These are phyloP conservation scores for Balansia obtecta DNA, from an alignment of 2,329 filamentous ascomycete genomes.

Conservation along the genomic window DNA sequence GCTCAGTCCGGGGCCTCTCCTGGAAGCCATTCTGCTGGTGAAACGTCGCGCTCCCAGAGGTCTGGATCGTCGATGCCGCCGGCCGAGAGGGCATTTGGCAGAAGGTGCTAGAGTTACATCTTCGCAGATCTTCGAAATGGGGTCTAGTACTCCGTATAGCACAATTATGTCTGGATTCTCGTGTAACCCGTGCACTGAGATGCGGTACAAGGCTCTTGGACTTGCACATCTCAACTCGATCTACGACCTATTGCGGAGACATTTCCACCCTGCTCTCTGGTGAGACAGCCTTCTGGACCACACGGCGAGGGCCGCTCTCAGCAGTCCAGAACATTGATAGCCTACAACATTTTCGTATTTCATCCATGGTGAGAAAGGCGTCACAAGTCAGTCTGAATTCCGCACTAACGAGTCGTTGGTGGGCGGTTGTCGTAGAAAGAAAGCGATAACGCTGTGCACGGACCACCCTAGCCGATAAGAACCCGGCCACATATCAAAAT, in stretches of 20 bases:
- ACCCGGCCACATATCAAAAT: constrained; percentile 1
- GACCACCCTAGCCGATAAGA: constrained; percentile 2
- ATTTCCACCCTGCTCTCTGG: neutral
- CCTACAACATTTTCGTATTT: too few species aligned
- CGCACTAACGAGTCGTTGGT: neutral
- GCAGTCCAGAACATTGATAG: neutral
- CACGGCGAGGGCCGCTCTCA: neutral
- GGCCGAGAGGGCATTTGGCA: neutral
- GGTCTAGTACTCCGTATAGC: neutral
- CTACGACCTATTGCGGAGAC: neutral
- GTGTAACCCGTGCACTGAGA: constrained; percentile 7
- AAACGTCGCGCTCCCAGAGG: constrained; percentile 4
- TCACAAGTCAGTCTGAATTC: neutral
- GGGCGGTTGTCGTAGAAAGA: neutral
- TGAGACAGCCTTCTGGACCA: neutral
- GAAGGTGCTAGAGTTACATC: neutral
- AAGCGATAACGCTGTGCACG: constrained; percentile 4
- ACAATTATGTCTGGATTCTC: neutral
- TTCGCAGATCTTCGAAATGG: neutral
- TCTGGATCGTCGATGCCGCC: constrained; percentile 3
- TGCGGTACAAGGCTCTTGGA: constrained; percentile 3
- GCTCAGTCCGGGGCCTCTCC: neutral
- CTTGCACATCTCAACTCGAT: constrained; percentile 4
- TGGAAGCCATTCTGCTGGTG: neutral
- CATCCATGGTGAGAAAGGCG: too few species aligned